Percentiles rank a stretch among this genome's conserved stretches.
phyloP scores from a whole-genome alignment of 192 early-diverging fungal genomes.

The Backusella tarrabulga region DNA sequence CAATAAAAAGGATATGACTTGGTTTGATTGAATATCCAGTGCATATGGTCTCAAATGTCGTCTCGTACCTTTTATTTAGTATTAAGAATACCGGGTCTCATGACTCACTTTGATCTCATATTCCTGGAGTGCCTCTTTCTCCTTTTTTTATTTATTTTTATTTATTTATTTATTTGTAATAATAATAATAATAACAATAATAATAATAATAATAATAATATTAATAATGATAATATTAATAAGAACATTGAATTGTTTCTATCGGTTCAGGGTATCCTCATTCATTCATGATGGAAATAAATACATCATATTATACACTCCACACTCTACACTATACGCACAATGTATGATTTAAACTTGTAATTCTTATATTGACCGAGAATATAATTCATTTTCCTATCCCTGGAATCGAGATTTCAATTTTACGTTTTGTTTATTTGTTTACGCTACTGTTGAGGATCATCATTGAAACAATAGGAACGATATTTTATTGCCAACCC shows the following conservation, averaged over 20 bases:
- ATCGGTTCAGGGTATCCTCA: neutral
- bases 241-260: neutral
- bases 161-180: neutral
- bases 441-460: neutral
- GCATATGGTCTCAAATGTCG: constrained; percentile 26
- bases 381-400: neutral
- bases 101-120: neutral
- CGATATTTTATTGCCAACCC: too few species aligned
- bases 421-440: too few species aligned
- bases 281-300: neutral
- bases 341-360: neutral
- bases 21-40: neutral
- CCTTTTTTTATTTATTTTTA: neutral
- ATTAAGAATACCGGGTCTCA: neutral
- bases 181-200: neutral
- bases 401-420: neutral
- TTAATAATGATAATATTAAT: too few species aligned
- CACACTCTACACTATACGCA: neutral
- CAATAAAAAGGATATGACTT: neutral
- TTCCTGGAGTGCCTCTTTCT: neutral
- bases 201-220: too few species aligned
- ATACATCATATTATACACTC: too few species aligned
- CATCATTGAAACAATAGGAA: neutral
- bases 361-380: neutral
- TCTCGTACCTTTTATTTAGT: neutral